Base-by-base conservation (phyloP, 1,139 yeast species). In the Hyphopichia wangnamkhiaoensis region DNA sequence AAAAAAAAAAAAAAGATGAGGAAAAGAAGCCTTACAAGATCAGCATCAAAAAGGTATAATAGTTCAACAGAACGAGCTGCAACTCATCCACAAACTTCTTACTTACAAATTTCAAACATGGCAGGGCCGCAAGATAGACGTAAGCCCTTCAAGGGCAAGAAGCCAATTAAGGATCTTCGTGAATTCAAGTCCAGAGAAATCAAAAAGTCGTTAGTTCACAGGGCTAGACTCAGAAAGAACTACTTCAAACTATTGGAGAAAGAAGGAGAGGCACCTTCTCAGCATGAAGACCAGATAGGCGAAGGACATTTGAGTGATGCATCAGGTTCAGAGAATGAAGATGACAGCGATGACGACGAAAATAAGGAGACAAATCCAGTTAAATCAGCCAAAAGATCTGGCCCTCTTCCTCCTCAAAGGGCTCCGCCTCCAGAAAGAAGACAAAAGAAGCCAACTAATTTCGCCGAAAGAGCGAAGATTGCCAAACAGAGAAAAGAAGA, bases 141-240 rank as follows among this genome's bases (percentile, higher is more conserved):
- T 7, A 35, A 30, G 25, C 38, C 38, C 4, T 52, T 38, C 34
- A 36, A 33, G 28, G 53, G 53, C 16, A 57, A 52, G 43, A 62
- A 57, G 40, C 58, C 59, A 31, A 65, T 66, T 43, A 58, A 61
- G 35, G 74, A 71, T 47, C 65, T 68, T 38, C 62, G 70, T 33
- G 74, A 70, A 46, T 60, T 61, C 41, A 73, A 73, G 47, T 58
- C 68, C 19, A 60, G 64, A 44, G 94, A 87, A 47, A 90, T 90
- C 52, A 82, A 84, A 54, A 79, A 77, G 56, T 84, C 94, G 10
- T 75, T 91, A 49, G 76, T 80, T 2, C 95, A 89, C 55, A 76
- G 90, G 46, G 89, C 96, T n/a, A 74, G 94, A 49, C 75, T 90
- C 48, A 79, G 90, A 67, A 86, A 83, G 58, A 82, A 80, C 42